Evolutionary conservation across 148 eudicot genomes (phyloP).

Genomic region (Silene latifolia): DNA sequence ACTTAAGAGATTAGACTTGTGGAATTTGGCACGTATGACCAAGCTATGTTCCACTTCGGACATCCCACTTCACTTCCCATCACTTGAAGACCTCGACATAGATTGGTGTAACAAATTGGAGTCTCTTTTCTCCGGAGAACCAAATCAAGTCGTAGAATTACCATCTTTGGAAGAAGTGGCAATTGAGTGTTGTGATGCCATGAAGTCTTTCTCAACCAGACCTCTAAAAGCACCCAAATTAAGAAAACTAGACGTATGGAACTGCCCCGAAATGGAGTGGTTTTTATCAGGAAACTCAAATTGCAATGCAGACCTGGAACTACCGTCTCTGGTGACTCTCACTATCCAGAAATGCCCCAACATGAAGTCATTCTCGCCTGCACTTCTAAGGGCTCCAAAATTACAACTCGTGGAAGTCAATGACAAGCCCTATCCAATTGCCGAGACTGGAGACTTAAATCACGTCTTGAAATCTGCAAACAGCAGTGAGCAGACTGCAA

Average conservation of each 20-base stretch:
- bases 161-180: neutral
- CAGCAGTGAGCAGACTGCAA: too few species aligned
- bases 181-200: too few species aligned
- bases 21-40: neutral
- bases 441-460: neutral
- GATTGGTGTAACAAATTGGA: neutral
- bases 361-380: too few species aligned
- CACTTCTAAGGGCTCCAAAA: neutral
- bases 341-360: too few species aligned
- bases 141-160: neutral
- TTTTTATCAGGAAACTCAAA: too few species aligned
- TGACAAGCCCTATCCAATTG: neutral
- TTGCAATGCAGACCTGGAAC: too few species aligned
- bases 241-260: too few species aligned
- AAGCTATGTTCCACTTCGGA: neutral
- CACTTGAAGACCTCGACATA: neutral
- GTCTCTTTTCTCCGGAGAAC: neutral
- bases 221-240: too few species aligned
- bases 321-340: too few species aligned
- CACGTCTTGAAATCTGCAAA: neutral
- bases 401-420: neutral
- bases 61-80: neutral
- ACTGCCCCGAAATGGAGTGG: too few species aligned
- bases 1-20: neutral
- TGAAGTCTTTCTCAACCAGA: too few species aligned